A percentile compares a stretch with the other conserved stretches of the same genome.
These are phyloP conservation scores for Colletotrichum godetiae DNA, from an alignment of 2,329 filamentous ascomycete species.

Conservation along the genomic window DNA sequence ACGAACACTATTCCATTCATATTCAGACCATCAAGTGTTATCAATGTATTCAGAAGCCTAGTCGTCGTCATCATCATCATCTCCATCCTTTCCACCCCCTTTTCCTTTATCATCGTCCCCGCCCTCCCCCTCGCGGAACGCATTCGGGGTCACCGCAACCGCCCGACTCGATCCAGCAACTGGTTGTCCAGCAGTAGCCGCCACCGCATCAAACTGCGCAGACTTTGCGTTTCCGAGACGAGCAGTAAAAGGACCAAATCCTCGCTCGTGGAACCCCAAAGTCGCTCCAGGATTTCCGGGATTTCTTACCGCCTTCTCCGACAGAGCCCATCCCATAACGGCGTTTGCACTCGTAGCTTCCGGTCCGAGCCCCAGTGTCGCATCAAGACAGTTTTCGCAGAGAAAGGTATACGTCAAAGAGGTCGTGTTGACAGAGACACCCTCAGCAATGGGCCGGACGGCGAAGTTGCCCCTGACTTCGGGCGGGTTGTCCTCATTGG, in stretches of 20 bases:
- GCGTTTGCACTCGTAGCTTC: slow-evolving; percentile 39
- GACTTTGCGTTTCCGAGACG: slow-evolving; percentile 48
- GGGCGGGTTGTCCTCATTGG: slow-evolving; percentile 55
- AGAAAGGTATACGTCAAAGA: slow-evolving; percentile 59
- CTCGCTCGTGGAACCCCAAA: slow-evolving; percentile 46
- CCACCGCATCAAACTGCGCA: slow-evolving; percentile 50
- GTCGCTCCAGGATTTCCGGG: slow-evolving; percentile 38
- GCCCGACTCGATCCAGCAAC: slow-evolving; percentile 41
- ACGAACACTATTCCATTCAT: too few species aligned
- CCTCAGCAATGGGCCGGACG: slow-evolving; percentile 53
- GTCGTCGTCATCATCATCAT: slow-evolving; percentile 34
- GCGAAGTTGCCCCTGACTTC: slow-evolving; percentile 54
- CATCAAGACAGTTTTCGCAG: slow-evolving; percentile 50
- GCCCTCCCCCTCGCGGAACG: slow-evolving; percentile 35
- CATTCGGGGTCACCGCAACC: slow-evolving; percentile 29
- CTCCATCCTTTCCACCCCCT: slow-evolving; percentile 41
- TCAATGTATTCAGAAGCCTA: too few species aligned
- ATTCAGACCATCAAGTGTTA: too few species aligned
- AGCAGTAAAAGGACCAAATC: slow-evolving; percentile 44
- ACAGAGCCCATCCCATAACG: slow-evolving; percentile 52
- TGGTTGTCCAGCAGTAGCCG: slow-evolving; percentile 50
- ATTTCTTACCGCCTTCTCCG: slow-evolving; percentile 39
- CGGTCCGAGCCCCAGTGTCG: slow-evolving; percentile 42
- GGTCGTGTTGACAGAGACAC: slow-evolving; percentile 54
- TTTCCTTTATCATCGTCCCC: slow-evolving; percentile 25